Evolutionary conservation across 2,329 filamentous ascomycete species (phyloP).

Genomic region (Alternaria gansuensis): DNA sequence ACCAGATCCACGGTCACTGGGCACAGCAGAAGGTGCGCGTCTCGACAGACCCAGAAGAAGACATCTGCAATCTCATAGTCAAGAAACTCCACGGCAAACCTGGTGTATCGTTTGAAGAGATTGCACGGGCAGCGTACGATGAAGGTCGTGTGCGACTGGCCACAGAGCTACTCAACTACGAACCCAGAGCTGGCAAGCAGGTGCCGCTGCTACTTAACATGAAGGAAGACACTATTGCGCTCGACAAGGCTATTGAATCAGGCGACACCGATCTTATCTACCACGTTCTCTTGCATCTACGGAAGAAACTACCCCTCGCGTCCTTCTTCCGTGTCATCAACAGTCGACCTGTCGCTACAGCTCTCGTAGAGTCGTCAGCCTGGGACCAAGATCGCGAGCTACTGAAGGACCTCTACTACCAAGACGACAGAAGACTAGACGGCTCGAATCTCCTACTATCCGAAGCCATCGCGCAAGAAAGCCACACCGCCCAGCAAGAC

Average conservation of each 20-base stretch:
- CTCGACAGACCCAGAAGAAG: conserved; percentile 85
- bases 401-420: conserved; percentile 96
- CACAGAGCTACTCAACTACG: conserved; percentile 89
- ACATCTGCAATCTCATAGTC: conserved; percentile 85
- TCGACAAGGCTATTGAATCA: conserved; percentile 96
- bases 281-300: conserved; percentile 85
- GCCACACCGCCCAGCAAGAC: conserved; percentile 75
- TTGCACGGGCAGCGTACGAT: conserved; percentile 91
- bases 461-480: conserved; percentile 79
- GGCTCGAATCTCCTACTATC: conserved; percentile 86
- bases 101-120: conserved; percentile 94
- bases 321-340: conserved; percentile 94
- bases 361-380: conserved; percentile 87
- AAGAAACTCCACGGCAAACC: conserved; percentile 85
- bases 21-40: conserved; percentile 91
- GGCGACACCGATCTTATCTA: conserved; percentile 94
- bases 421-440: conserved; percentile 90
- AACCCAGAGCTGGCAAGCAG: conserved; percentile 93
- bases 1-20: conserved; percentile 96
- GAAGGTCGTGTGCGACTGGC: conserved; percentile 90
- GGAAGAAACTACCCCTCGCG: conserved; percentile 87
- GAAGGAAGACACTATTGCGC: conserved; percentile 92
- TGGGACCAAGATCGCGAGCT: conserved; percentile 79
- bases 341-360: conserved; percentile 81
- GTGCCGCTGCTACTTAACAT: conserved; percentile 92